phyloP scores from a whole-genome alignment of 257 asterid species.

The Orobanche coerulescens region DNA sequence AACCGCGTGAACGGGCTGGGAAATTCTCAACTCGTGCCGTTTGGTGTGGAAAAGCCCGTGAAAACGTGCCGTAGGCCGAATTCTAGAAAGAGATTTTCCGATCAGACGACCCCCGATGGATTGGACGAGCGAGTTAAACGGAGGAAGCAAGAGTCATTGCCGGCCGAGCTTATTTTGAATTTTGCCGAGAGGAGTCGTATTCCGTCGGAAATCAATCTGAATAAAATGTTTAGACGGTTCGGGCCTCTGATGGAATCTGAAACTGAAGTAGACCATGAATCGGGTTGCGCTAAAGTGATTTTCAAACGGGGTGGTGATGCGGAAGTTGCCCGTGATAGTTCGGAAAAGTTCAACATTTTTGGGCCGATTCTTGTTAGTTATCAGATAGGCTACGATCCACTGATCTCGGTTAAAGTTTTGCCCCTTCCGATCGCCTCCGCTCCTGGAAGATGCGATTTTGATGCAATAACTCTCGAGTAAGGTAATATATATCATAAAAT shows the following conservation, averaged over 20 bases:
- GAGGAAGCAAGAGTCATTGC: conserved; percentile 45
- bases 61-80: conserved; percentile 39
- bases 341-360: conserved; percentile 55
- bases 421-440: conserved; percentile 39
- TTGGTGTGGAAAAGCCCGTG: conserved; percentile 28
- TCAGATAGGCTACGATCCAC: conserved; percentile 60
- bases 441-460: conserved; percentile 35
- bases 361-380: conserved; percentile 62
- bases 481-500: conserved; percentile 27
- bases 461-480: conserved; percentile 22
- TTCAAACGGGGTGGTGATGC: conserved; percentile 84
- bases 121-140: conserved; percentile 34
- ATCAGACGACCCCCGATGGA: conserved; percentile 27
- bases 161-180: conserved; percentile 69
- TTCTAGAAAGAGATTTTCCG: conserved; percentile 50
- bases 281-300: conserved; percentile 64
- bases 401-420: conserved; percentile 41
- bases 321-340: conserved; percentile 68
- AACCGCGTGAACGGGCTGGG: conserved; percentile 23
- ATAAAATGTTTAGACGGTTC: conserved; percentile 74
- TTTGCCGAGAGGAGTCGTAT: conserved; percentile 46
- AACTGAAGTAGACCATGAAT: conserved; percentile 59
- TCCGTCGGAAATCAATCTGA: conserved; percentile 64
- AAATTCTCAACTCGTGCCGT: conserved; percentile 24
- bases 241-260: conserved; percentile 79